These are phyloP conservation scores for Magnusiomyces sp. DNA, from an alignment of 1,139 yeast species.

Conservation along the genomic window DNA sequence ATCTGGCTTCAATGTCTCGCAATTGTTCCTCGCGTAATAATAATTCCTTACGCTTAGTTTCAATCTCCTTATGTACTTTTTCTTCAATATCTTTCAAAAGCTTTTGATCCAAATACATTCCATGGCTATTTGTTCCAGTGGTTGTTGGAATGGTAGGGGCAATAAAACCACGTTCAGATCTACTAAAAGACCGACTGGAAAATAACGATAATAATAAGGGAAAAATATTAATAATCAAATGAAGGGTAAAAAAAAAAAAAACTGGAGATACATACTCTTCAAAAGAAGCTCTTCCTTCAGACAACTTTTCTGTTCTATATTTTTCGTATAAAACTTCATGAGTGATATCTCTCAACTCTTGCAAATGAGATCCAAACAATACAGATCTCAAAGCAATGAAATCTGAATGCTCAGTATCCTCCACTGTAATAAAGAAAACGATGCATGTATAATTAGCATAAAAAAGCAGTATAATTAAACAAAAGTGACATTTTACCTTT, in stretches of 20 bases:
- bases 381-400: conserved; percentile 78
- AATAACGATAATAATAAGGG: not conserved
- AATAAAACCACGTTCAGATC: not conserved
- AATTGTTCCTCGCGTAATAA: conserved; percentile 75
- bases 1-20: conserved; percentile 61
- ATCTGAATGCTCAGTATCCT: conserved; percentile 76
- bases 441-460: too few relatives aligned
- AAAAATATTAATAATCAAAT: not conserved
- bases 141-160: too few relatives aligned
- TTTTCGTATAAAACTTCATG: conserved; percentile 87
- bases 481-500: too few relatives aligned
- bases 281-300: conserved; percentile 24
- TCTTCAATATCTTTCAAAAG: not conserved
- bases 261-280: not conserved
- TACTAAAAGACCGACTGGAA: not conserved
- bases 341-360: conserved; percentile 87
- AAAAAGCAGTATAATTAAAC: too few relatives aligned
- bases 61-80: not conserved
- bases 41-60: conserved; percentile 27
- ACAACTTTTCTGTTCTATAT: conserved; percentile 84
- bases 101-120: conserved; percentile 1
- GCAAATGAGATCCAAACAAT: conserved; percentile 81
- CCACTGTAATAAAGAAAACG: too few relatives aligned
- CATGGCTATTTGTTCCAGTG: too few relatives aligned
- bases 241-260: not conserved